phyloP scores from a whole-genome alignment of 345 rosid genomes.

The Moringa oleifera region DNA sequence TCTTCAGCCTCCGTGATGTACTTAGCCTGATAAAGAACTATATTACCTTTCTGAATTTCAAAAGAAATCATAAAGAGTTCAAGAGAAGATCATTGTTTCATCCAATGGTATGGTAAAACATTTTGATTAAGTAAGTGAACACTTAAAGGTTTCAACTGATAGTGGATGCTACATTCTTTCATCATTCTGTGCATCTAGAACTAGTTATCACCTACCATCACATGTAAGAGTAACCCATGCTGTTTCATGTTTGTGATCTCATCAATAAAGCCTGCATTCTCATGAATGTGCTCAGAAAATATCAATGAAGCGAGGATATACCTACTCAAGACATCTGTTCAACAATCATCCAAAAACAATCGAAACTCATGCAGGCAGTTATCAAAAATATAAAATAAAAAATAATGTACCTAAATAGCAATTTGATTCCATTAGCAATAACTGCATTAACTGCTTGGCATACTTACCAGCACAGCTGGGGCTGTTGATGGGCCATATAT shows the following conservation, averaged over 20 bases:
- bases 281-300: neutral
- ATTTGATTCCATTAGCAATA: neutral
- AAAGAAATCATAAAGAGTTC: too few species aligned
- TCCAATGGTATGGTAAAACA: neutral
- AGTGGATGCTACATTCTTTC: too few species aligned
- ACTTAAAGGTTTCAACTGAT: too few species aligned
- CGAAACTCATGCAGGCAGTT: too few species aligned
- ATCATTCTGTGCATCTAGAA: neutral
- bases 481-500: constrained; percentile 70
- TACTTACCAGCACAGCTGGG: constrained; percentile 63
- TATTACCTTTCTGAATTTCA: neutral
- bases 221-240: neutral
- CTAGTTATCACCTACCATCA: neutral
- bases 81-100: neutral
- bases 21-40: constrained; percentile 47
- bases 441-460: neutral
- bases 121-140: too few species aligned
- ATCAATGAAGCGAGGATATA: neutral
- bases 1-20: constrained; percentile 67
- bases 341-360: too few species aligned
- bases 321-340: too few species aligned
- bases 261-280: neutral
- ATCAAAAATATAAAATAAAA: too few species aligned
- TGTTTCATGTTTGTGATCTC: neutral
- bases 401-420: neutral